Evolutionary conservation across 2,329 filamentous ascomycete species (phyloP), one percentile per base, ranked within the genome.

Genomic region (Aplosporella prunicola): DNA sequence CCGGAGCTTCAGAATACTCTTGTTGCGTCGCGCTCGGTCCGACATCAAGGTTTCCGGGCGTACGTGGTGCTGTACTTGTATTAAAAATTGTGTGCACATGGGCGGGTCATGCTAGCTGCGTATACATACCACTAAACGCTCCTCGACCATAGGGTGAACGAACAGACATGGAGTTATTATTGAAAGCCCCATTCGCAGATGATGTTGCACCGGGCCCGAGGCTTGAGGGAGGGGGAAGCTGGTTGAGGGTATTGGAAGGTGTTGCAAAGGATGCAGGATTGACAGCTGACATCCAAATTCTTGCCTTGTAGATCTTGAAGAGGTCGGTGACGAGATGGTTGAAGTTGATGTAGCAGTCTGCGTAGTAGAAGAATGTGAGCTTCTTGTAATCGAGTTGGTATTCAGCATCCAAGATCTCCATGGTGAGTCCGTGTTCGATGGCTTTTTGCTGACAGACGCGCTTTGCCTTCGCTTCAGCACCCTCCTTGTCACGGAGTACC

Each of bases 361-460:
- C 89, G 57, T 95, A 98, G 64, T 96, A 98, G 67, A 95, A 98
- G 63, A 96, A 96, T 0, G 93, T 98, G 39, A 98, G 68, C 60
- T 98, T 98, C 65, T 96, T 94, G 78, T 87, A 95, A 58, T 98
- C 91, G 80, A 94, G 93, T 56, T 98, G 91, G 56, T 95, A 98
- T 58, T 98, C 91, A 4, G 91, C 91, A 62, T 98, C 91, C 5
- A 98, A 75, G 45, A 98, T 96, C 60, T 98, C 91, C 91, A 98
- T 96, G 51, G 93, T 88, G 18, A 96, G 71, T 32, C 85, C 80
- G 58, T 96, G 88, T 53, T 96, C 89, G 47, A 82, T 82, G 37
- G 95, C 91, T 62, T 96, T 98, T 52, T 93, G 85, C 68, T 94
- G 91, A 57, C 88, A 95, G 28, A 94, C 82, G 39, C 91, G 78